Evolutionary conservation across 331 rosid genomes (phyloP).

Genomic region (Arachis monticola): DNA sequence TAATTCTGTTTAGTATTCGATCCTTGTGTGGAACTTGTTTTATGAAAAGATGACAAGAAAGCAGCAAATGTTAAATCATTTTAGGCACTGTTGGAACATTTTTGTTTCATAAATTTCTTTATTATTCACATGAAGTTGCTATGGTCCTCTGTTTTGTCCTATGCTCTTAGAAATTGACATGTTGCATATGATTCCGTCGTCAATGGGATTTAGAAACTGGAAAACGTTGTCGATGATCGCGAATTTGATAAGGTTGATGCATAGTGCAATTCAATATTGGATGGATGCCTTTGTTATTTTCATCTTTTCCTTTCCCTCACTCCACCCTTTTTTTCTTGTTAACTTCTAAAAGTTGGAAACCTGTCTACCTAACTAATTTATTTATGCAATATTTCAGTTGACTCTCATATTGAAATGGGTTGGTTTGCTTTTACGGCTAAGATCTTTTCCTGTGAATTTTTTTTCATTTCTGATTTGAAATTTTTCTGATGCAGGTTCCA

Average conservation of each 20-base stretch:
- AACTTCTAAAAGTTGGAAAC: not conserved
- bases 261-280: constrained; percentile 11
- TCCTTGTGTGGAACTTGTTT: not conserved
- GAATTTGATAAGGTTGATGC: constrained; percentile 11
- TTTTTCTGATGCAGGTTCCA: constrained; percentile 67
- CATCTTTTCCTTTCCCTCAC: constrained; percentile 11
- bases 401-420: constrained; percentile 17
- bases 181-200: not conserved
- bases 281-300: not conserved
- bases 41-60: not conserved
- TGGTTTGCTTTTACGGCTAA: constrained; percentile 11
- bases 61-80: not conserved
- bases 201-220: constrained; percentile 4
- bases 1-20: constrained; percentile 1
- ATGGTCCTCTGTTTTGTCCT: constrained; percentile 15
- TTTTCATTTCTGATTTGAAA: constrained; percentile 34
- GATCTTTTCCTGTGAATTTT: not conserved
- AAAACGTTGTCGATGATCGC: not conserved
- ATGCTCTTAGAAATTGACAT: not conserved
- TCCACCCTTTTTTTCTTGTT: constrained; percentile 1
- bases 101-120: too few species aligned
- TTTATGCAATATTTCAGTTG: constrained; percentile 1
- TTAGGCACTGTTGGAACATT: too few species aligned
- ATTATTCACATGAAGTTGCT: not conserved
- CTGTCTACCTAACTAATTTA: constrained; percentile 14